phyloP scores from a whole-genome alignment of 106 monocot genomes.

The Allium fistulosum region DNA sequence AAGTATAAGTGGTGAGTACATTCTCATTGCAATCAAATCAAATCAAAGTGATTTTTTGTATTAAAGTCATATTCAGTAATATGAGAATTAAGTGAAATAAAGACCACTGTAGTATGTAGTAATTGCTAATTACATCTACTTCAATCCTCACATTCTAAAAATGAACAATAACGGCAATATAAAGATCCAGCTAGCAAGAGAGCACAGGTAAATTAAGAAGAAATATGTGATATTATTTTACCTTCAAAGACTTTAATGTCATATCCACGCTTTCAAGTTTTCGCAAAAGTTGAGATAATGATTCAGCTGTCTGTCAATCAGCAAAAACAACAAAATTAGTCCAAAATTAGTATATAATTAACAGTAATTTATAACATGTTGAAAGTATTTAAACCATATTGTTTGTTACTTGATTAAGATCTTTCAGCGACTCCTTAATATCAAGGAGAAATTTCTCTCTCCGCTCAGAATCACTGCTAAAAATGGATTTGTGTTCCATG shows the following conservation, averaged over 20 bases:
- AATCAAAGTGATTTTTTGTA: no score
- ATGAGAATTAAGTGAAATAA: no score
- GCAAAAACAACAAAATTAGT: neutral
- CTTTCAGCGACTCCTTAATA: neutral
- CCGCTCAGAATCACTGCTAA: neutral
- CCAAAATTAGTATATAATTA: neutral
- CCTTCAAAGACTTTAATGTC: conserved; percentile 63
- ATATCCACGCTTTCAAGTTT: conserved; percentile 53
- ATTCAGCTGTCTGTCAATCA: conserved; percentile 28
- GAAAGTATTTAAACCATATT: neutral
- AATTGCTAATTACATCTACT: no score
- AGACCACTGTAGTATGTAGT: no score
- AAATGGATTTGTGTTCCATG: neutral
- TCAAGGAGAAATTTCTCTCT: neutral
- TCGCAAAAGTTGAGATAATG: conserved; percentile 34
- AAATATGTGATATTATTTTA: neutral
- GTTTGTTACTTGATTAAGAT: neutral
- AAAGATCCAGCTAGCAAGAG: no score
- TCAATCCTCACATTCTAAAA: no score
- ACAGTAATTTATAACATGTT: neutral
- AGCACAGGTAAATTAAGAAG: neutral
- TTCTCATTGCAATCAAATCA: no score
- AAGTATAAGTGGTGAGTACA: no score
- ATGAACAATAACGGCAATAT: no score
- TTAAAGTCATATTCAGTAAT: no score